Evolutionary conservation across 441 rosid species (phyloP).

Genomic region (Arabidopsis lyrata): DNA sequence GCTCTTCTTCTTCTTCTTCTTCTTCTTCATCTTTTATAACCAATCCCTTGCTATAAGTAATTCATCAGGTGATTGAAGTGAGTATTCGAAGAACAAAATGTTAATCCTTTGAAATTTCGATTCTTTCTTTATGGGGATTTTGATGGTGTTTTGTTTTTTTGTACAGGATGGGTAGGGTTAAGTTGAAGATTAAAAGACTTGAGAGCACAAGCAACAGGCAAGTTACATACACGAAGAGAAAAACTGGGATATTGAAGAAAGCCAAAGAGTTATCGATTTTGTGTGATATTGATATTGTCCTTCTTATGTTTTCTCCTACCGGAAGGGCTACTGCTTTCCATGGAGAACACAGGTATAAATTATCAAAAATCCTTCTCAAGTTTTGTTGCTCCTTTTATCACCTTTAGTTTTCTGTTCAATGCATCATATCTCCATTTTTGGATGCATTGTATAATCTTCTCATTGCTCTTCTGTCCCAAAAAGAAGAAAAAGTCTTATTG

Average conservation of each 20-base stretch:
- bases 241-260: conserved; percentile 60
- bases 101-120: neutral
- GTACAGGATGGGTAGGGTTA: conserved; percentile 69
- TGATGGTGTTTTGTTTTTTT: neutral
- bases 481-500: no score
- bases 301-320: conserved; percentile 70
- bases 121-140: neutral
- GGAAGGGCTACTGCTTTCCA: conserved; percentile 58
- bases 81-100: conserved; percentile 14
- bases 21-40: conserved; percentile 16
- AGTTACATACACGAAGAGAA: conserved; percentile 63
- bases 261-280: conserved; percentile 63
- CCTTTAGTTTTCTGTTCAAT: neutral
- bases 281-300: conserved; percentile 64
- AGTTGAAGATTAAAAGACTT: conserved; percentile 63
- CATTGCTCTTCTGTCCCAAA: neutral
- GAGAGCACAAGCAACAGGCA: conserved; percentile 63
- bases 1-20: conserved; percentile 6
- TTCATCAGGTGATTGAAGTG: conserved; percentile 32
- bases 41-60: conserved; percentile 22
- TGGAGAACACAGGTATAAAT: conserved; percentile 57
- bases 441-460: conserved; percentile 12
- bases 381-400: conserved; percentile 15
- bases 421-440: conserved; percentile 7
- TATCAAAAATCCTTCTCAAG: neutral